Percentiles rank a stretch among this genome's conserved stretches.
Conservation (phyloP, 177 flowering plant genomes). For the Telopea speciosissima region DNA sequence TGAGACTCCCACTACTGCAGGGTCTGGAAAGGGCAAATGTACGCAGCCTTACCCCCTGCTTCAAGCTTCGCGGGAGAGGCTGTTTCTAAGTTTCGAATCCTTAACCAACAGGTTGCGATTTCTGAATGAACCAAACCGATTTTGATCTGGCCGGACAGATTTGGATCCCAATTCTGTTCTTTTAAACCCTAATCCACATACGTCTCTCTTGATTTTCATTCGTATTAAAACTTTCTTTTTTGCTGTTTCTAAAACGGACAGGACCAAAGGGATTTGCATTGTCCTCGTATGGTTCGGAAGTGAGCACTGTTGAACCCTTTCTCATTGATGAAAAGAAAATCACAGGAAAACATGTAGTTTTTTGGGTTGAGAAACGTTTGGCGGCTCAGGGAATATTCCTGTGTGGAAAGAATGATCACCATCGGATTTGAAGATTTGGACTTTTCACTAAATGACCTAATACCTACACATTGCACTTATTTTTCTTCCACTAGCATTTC, state of each 20-base stretch:
- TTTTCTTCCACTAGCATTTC: constrained; percentile 1
- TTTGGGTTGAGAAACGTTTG: constrained; percentile 88
- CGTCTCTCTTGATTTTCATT: background rate
- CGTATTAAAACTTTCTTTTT: background rate
- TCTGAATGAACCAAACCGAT: no score
- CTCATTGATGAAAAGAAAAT: constrained; percentile 77
- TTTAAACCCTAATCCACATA: no score
- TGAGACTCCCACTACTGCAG: no score
- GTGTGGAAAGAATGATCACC: constrained; percentile 50
- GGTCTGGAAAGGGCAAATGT: no score
- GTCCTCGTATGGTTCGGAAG: constrained; percentile 60
- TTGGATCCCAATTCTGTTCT: no score
- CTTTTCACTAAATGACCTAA: background rate
- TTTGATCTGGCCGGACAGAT: no score
- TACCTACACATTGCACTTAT: background rate
- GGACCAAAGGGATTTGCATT: constrained; percentile 85
- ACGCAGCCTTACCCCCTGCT: no score
- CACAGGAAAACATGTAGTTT: constrained; percentile 66
- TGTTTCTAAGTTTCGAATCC: no score
- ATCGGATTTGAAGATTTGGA: background rate
- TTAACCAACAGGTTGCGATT: no score
- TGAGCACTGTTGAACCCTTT: constrained; percentile 84
- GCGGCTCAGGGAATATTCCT: constrained; percentile 88
- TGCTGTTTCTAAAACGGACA: constrained; percentile 13
- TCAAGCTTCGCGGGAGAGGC: no score